Evolutionary conservation across 2,329 filamentous ascomycete species (phyloP), one percentile per base, ranked within the genome.

Genomic region (Nigrospora oryzae): DNA sequence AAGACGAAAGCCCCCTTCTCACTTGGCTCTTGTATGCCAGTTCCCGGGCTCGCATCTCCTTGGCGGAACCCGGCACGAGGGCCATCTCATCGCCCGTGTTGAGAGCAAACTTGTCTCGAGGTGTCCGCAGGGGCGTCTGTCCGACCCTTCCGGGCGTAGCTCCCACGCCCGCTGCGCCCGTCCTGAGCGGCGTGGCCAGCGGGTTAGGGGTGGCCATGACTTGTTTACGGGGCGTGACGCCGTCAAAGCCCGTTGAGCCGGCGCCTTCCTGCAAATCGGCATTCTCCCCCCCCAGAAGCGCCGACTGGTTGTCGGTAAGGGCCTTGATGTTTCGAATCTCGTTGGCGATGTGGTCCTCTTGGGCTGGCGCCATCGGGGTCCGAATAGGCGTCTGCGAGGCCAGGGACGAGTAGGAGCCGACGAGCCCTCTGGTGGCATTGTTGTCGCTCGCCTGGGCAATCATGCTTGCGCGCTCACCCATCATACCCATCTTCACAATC

Each of bases 401-500:
- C 43, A 95, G 79, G 35, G 79, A 82, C 14, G 85, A 81, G 63
- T 98, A 98, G 54, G 89, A 87, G 52, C 88, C 89, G 46, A 97
- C 78, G 38, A 98, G 73, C 5, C 90, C 89, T 52, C 86, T 81
- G 1, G 90, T 95, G 43, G 87, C 81, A 59, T 89, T 81, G 51
- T 90, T 94, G 48, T 95, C 89, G 61, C 86, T 86, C 43, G 82
- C 81, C 38, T 79, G 79, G 5, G 87, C 88, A 61, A 86, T 73
- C 50, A 75, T 70, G 56, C 83, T 89, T 37, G 93, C 93, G 42
- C 84, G 83, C 59, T 96, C 89, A 34, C 91, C 93, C 48, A 89
- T 80, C 77, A 95, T 86, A 38, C 93, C 91, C 89, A 97, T 95
- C 71, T 98, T 98, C 52, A 98, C 89, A 58, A 98, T 97, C 53